Conservation (phyloP, 2,329 filamentous ascomycete species). For the Endoconidiophora laricicola region DNA sequence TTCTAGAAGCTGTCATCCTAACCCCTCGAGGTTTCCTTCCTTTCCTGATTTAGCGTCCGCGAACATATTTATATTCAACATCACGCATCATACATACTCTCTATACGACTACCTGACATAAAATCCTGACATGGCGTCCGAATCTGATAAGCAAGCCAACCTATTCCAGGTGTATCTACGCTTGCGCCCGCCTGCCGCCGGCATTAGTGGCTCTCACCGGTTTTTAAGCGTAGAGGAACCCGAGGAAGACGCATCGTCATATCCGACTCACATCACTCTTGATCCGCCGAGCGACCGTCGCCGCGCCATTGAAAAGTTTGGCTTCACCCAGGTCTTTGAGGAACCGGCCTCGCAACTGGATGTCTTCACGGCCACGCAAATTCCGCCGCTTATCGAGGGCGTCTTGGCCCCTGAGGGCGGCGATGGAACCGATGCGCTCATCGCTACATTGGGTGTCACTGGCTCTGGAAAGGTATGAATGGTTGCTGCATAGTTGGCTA, state of each 20-base stretch:
- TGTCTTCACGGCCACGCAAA: conserved; percentile 64
- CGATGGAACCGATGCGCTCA: conserved; percentile 71
- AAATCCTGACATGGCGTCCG: background rate
- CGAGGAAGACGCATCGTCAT: conserved; percentile 19
- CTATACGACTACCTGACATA: background rate
- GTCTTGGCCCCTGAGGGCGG: conserved; percentile 50
- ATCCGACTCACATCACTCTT: conserved; percentile 54
- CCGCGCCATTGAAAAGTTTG: conserved; percentile 81
- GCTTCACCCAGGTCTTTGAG: conserved; percentile 85
- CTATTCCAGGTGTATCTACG: conserved; percentile 89
- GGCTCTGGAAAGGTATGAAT: conserved; percentile 75
- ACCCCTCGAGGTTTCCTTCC: too few relatives aligned
- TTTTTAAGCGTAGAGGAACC: conserved; percentile 63
- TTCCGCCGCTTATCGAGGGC: conserved; percentile 61
- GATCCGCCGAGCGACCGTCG: conserved; percentile 75
- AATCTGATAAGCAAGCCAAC: conserved; percentile 21
- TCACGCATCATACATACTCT: background rate
- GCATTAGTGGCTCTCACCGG: conserved; percentile 33
- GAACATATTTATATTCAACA: too few relatives aligned
- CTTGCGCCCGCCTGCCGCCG: conserved; percentile 44
- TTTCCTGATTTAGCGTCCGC: too few relatives aligned
- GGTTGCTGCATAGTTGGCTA: background rate
- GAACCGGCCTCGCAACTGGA: conserved; percentile 73
- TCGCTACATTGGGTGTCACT: conserved; percentile 86
- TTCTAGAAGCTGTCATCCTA: too few relatives aligned